phyloP scores from a whole-genome alignment of 768 basidiomycete species.

The Filobasidium floriforme region DNA sequence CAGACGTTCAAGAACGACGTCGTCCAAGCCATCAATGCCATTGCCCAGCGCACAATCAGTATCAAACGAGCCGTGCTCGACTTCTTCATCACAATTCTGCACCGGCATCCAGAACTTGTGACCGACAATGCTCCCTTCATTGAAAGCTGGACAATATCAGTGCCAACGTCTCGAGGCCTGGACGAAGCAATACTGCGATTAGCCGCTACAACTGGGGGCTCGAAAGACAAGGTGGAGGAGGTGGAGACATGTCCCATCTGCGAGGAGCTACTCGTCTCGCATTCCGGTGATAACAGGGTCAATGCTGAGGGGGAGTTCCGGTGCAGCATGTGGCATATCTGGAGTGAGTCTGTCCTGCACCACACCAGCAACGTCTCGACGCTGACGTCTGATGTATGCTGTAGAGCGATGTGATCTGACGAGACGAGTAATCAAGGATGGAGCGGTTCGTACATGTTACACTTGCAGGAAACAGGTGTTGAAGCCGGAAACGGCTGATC shows the following conservation, averaged over 20 bases:
- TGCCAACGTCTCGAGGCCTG: neutral
- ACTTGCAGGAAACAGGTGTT: neutral
- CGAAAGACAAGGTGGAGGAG: neutral
- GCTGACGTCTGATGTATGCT: neutral
- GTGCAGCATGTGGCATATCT: neutral
- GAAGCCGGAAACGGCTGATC: neutral
- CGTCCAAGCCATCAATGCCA: neutral
- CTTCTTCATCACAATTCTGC: neutral
- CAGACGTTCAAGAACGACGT: neutral
- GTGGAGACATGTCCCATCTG: neutral
- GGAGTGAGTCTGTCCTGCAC: neutral
- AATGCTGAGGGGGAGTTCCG: neutral
- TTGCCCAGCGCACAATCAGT: neutral
- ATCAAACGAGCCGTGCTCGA: neutral
- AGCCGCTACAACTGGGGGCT: neutral
- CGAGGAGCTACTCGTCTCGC: neutral
- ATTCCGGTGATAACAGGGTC: neutral
- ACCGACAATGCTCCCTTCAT: neutral
- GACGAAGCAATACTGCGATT: neutral
- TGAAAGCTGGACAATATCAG: neutral
- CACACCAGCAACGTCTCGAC: neutral
- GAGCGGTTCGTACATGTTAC: neutral
- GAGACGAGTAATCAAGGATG: neutral
- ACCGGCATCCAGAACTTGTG: neutral
- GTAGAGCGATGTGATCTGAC: conserved; percentile 2